These are phyloP conservation scores for Entelexis sorbosivorans DNA, from an alignment of 1,139 yeast genomes.

Conservation along the genomic window DNA sequence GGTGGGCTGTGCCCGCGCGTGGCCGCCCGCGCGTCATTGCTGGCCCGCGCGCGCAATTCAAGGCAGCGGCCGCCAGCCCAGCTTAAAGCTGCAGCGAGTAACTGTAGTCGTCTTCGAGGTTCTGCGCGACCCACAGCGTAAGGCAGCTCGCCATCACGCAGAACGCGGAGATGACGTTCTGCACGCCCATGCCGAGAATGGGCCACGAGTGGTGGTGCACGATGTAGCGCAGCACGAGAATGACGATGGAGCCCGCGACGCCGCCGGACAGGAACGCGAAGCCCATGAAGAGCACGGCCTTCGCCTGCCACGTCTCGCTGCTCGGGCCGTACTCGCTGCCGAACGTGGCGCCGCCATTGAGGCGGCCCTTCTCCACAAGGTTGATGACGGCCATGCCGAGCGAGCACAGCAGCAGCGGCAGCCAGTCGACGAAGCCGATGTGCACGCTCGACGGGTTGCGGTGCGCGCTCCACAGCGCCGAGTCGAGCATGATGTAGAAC, in stretches of 20 bases:
- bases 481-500: slow-evolving; percentile 80
- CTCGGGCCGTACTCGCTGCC: slow-evolving; percentile 33
- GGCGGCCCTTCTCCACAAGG: slow-evolving; percentile 74
- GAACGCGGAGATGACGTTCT: slow-evolving; percentile 71
- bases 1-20: too few species aligned
- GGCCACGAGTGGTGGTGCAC: slow-evolving; percentile 70
- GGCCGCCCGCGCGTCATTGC: too few species aligned
- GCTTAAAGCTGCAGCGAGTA: slow-evolving; percentile 67
- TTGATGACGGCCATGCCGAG: slow-evolving; percentile 87
- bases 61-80: too few species aligned
- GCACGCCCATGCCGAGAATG: slow-evolving; percentile 87
- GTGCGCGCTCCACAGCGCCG: slow-evolving; percentile 74
- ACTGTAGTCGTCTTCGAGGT: slow-evolving; percentile 89
- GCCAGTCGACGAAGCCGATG: slow-evolving; percentile 82
- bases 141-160: slow-evolving; percentile 81
- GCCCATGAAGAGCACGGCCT: slow-evolving; percentile 80
- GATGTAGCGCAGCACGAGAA: slow-evolving; percentile 71
- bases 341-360: slow-evolving; percentile 44
- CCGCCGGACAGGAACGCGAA: slow-evolving; percentile 92
- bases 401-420: slow-evolving; percentile 79
- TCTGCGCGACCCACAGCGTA: slow-evolving; percentile 83
- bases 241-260: slow-evolving; percentile 81
- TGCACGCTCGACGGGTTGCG: slow-evolving; percentile 72
- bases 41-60: too few species aligned
- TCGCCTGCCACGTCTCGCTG: slow-evolving; percentile 82